Evolutionary conservation across 306 rosid genomes (phyloP).

Genomic region (Cucumis hystrix): DNA sequence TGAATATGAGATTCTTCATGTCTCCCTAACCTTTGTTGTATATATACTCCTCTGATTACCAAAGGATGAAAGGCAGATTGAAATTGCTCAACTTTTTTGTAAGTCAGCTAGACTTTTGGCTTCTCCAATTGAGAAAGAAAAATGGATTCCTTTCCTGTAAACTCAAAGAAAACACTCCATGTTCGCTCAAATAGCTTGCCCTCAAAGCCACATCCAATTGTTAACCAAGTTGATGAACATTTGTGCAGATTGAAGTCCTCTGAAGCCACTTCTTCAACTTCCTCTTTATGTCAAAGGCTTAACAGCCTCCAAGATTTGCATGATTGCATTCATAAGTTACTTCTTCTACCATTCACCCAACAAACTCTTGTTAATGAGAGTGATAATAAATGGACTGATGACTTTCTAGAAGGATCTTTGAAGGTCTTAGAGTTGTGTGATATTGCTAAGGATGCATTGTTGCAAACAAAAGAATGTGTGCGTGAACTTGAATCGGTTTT

Average conservation of each 20-base stretch:
- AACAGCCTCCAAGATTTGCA: conserved; percentile 16
- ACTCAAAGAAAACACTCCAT: conserved; percentile 1
- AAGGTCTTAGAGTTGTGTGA: conserved; percentile 16
- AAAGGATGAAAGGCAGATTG: background rate
- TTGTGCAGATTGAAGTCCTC: conserved; percentile 10
- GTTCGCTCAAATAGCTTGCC: conserved; percentile 12
- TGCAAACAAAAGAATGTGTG: conserved; percentile 7
- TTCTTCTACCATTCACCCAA: conserved; percentile 11
- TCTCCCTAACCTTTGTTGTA: background rate
- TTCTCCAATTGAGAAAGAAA: background rate
- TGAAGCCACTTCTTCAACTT: background rate
- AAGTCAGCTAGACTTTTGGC: background rate
- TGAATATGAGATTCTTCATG: background rate
- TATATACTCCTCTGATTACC: background rate
- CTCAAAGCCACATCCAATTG: conserved; percentile 7
- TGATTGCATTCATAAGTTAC: conserved; percentile 11
- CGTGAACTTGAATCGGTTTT: conserved; percentile 13
- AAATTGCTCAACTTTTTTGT: background rate
- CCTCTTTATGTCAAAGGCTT: conserved; percentile 10
- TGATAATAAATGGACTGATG: conserved; percentile 5
- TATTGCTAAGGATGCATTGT: conserved; percentile 15
- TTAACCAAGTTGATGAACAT: conserved; percentile 11
- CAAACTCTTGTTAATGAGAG: conserved; percentile 8
- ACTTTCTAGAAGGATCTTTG: conserved; percentile 17
- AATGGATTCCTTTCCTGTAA: conserved; percentile 5